Percentiles rank a stretch among this genome's conserved stretches.
These are phyloP conservation scores for Thozetella sp. DNA, from an alignment of 495 filamentous ascomycete species.

Conservation along the genomic window DNA sequence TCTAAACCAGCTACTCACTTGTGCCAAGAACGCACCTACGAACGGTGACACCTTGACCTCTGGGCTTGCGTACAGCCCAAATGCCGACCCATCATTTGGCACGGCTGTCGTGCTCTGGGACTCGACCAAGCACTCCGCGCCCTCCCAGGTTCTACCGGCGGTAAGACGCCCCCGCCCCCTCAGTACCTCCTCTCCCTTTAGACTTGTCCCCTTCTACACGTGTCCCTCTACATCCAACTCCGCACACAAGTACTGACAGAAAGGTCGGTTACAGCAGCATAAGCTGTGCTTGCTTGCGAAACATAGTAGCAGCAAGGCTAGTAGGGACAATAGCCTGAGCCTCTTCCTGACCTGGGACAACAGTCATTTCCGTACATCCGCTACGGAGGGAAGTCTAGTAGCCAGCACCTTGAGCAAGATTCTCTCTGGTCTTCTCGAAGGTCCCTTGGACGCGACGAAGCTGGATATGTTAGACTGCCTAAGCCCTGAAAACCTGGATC, in stretches of 20 bases:
- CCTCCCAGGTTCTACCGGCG: conserved; percentile 4
- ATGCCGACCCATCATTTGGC: conserved; percentile 2
- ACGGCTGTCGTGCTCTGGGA: conserved; percentile 13
- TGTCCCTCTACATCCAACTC: no score
- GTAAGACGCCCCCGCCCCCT: background rate
- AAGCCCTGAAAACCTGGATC: conserved; percentile 15
- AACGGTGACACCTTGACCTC: background rate
- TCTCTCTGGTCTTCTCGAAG: conserved; percentile 11
- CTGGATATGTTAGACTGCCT: conserved; percentile 12
- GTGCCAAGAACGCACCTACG: conserved; percentile 4
- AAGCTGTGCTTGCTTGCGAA: conserved; percentile 19
- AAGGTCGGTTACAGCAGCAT: conserved; percentile 4
- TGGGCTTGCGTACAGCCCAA: background rate
- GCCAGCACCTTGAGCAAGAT: conserved; percentile 19
- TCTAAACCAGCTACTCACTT: conserved; percentile 5
- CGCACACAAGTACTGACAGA: background rate
- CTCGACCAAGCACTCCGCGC: conserved; percentile 1
- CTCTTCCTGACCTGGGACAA: conserved; percentile 21
- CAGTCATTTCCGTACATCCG: conserved; percentile 9
- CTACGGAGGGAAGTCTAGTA: conserved; percentile 14
- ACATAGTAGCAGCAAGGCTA: background rate
- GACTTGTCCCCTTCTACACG: conserved; percentile 5
- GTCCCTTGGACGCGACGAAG: conserved; percentile 1
- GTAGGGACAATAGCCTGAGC: background rate
- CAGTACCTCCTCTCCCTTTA: background rate